Percentiles rank a stretch among this genome's conserved stretches.
phyloP scores from a whole-genome alignment of 257 asterid genomes.

The Striga asiatica region DNA sequence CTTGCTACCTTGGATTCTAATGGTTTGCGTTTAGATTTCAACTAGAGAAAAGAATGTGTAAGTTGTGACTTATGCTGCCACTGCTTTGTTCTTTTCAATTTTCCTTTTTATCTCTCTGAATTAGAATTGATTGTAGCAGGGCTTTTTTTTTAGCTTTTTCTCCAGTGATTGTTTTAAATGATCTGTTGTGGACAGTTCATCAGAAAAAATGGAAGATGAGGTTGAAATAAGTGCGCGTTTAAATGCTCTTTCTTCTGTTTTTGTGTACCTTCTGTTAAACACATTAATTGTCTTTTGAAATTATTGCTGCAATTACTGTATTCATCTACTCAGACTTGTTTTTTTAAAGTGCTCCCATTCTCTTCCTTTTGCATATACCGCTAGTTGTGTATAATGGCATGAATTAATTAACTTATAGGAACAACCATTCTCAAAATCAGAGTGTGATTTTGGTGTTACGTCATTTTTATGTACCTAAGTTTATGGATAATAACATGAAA shows the following conservation, averaged over 20 bases:
- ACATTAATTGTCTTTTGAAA: slow-evolving; percentile 24
- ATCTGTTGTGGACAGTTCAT: slow-evolving; percentile 8
- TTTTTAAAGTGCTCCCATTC: not conserved
- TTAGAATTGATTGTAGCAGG: slow-evolving; percentile 37
- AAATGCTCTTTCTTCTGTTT: slow-evolving; percentile 1
- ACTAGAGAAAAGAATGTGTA: slow-evolving; percentile 3
- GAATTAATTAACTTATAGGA: too few relatives aligned
- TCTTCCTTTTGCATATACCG: not conserved
- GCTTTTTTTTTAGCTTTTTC: slow-evolving; percentile 14
- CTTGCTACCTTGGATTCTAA: slow-evolving; percentile 26
- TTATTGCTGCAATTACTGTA: slow-evolving; percentile 30
- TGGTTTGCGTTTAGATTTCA: slow-evolving; percentile 15
- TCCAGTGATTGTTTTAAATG: slow-evolving; percentile 16
- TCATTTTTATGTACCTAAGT: too few relatives aligned
- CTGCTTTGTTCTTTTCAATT: not conserved
- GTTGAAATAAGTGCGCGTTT: slow-evolving; percentile 18
- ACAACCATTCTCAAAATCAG: too few relatives aligned
- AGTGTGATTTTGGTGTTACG: too few relatives aligned
- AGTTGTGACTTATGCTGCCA: slow-evolving; percentile 15
- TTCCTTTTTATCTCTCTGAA: slow-evolving; percentile 8
- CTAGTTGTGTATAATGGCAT: too few relatives aligned
- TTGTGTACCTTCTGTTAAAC: slow-evolving; percentile 29
- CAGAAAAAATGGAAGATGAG: not conserved
- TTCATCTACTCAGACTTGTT: slow-evolving; percentile 29
- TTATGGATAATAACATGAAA: too few relatives aligned